Conservation (phyloP, 257 asterid species). For the Gynochthodes officinalis region DNA sequence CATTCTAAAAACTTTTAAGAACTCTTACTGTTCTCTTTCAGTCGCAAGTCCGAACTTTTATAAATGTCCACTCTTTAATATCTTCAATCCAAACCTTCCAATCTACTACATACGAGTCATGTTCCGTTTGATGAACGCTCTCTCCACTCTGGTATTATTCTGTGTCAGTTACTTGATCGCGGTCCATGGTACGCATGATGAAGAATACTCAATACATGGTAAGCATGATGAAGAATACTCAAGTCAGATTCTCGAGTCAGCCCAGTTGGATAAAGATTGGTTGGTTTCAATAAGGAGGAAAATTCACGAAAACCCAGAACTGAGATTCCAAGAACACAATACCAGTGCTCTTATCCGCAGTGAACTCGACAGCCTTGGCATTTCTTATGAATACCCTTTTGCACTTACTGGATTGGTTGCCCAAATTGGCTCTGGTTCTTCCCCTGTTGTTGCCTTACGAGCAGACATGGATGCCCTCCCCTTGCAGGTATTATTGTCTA, state of each 20-base stretch:
- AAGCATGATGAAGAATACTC: constrained; percentile 34
- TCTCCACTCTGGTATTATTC: constrained; percentile 12
- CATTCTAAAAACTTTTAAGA: no score
- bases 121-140: constrained; percentile 17
- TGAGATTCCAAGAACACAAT: constrained; percentile 63
- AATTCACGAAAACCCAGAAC: constrained; percentile 86
- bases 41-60: no score
- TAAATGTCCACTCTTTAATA: neutral
- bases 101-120: constrained; percentile 8
- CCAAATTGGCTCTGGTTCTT: constrained; percentile 63
- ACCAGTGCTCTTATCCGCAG: constrained; percentile 73
- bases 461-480: constrained; percentile 97
- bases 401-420: constrained; percentile 85
- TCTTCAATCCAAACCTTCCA: neutral
- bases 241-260: constrained; percentile 46
- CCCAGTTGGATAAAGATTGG: constrained; percentile 51
- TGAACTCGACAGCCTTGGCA: constrained; percentile 60
- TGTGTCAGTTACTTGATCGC: constrained; percentile 13
- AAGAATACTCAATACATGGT: constrained; percentile 40
- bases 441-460: constrained; percentile 75
- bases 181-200: constrained; percentile 8
- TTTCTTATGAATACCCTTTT: constrained; percentile 61
- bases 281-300: constrained; percentile 58
- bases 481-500: constrained; percentile 51
- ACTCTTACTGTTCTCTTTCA: no score